A percentile compares a stretch with the other conserved stretches of the same genome.
These are phyloP conservation scores for Paracamarosporium sp. DNA, from an alignment of 2,329 filamentous ascomycete species.

Conservation along the genomic window DNA sequence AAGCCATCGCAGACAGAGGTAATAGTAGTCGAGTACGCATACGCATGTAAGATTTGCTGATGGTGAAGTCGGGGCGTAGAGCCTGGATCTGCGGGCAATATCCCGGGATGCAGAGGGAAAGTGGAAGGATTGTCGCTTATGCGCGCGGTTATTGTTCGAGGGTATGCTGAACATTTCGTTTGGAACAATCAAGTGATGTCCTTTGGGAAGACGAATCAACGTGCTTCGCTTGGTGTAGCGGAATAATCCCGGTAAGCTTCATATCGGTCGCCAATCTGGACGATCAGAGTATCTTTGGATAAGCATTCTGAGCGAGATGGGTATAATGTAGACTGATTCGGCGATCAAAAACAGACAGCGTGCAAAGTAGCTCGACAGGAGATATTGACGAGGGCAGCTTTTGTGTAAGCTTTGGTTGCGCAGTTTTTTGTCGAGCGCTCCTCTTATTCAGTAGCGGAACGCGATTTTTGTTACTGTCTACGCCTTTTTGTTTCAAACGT, in stretches of 20 bases:
- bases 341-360: not conserved
- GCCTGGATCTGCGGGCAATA: not conserved
- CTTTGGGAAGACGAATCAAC: not conserved
- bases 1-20: not conserved
- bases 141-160: not conserved
- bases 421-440: too few relatives aligned
- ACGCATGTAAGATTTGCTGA: not conserved
- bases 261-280: constrained; percentile 7
- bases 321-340: not conserved
- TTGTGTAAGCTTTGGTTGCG: too few relatives aligned
- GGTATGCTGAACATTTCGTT: too few relatives aligned
- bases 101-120: not conserved
- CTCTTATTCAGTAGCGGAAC: too few relatives aligned
- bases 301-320: not conserved
- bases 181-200: not conserved
- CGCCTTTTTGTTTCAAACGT: too few relatives aligned
- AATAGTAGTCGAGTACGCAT: not conserved
- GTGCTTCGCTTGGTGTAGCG: not conserved
- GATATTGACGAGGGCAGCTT: too few relatives aligned
- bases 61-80: not conserved
- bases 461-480: too few relatives aligned
- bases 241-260: constrained; percentile 5
- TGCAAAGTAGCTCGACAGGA: not conserved
- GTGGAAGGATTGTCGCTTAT: not conserved
- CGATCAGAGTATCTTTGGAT: not conserved